Evolutionary conservation across 148 eudicot species (phyloP).

Genomic region (Vaccinium macrocarpon): DNA sequence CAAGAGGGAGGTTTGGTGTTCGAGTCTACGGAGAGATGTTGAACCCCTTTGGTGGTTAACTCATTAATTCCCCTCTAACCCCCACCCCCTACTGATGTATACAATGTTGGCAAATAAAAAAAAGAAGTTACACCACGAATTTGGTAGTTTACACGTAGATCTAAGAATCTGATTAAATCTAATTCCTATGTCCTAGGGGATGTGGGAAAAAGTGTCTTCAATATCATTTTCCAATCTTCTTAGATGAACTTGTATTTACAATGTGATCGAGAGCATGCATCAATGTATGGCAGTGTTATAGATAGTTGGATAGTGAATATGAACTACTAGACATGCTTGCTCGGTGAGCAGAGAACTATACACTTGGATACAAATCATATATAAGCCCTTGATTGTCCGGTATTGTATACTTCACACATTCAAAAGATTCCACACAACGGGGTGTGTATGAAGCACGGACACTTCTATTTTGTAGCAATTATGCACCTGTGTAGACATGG

Average conservation of each 20-base stretch:
- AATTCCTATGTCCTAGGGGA: neutral
- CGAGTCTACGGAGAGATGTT: too few relatives aligned
- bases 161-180: neutral
- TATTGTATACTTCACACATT: neutral
- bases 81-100: too few relatives aligned
- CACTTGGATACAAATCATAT: neutral
- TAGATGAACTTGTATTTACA: neutral
- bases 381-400: neutral
- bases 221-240: neutral
- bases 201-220: neutral
- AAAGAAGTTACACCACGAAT: too few relatives aligned
- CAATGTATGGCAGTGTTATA: neutral
- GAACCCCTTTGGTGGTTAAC: too few relatives aligned
- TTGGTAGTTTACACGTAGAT: neutral
- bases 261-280: neutral
- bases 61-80: too few relatives aligned
- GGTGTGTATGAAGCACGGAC: neutral
- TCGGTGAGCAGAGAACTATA: neutral
- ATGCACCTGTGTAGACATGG: neutral
- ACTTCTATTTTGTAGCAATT: neutral
- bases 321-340: neutral
- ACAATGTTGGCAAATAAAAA: too few relatives aligned
- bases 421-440: neutral
- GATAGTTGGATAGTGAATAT: neutral
- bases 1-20: too few relatives aligned